Conservation (phyloP, 495 filamentous ascomycete genomes). For the Schizothecium vesticola region DNA sequence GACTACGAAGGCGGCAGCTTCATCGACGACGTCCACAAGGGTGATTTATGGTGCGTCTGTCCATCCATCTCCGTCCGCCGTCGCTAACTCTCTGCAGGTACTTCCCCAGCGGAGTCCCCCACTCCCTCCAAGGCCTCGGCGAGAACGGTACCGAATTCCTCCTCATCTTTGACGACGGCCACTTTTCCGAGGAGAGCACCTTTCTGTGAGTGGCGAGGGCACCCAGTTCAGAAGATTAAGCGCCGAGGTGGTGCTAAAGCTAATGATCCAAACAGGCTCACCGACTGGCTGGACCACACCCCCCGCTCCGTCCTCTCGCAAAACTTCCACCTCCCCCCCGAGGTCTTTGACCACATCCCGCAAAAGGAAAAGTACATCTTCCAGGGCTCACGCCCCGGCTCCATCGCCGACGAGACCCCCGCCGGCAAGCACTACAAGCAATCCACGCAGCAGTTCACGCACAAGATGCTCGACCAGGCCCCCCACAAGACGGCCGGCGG, state of each 20-base stretch:
- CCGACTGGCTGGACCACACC: slow-evolving; percentile 63
- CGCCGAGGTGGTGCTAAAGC: too few relatives aligned
- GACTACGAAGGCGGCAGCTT: slow-evolving; percentile 65
- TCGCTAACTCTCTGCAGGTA: slow-evolving; percentile 28
- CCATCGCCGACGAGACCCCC: slow-evolving; percentile 40
- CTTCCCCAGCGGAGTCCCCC: slow-evolving; percentile 65
- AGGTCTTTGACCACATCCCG: slow-evolving; percentile 55
- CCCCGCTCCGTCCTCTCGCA: slow-evolving; percentile 58
- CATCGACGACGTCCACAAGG: slow-evolving; percentile 62
- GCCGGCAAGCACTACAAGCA: slow-evolving; percentile 48
- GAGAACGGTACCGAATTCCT: slow-evolving; percentile 66
- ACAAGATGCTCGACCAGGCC: slow-evolving; percentile 55
- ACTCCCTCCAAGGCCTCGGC: slow-evolving; percentile 62
- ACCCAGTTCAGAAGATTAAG: too few relatives aligned
- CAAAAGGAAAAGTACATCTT: slow-evolving; percentile 64
- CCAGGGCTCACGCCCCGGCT: slow-evolving; percentile 48
- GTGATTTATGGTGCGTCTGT: slow-evolving; percentile 54
- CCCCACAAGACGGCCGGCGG: slow-evolving; percentile 52
- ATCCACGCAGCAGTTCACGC: slow-evolving; percentile 55
- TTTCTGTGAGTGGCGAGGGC: slow-evolving; percentile 36
- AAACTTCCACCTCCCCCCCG: slow-evolving; percentile 58
- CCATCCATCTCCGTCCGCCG: background rate
- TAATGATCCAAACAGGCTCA: slow-evolving; percentile 40
- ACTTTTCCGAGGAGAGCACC: slow-evolving; percentile 65
- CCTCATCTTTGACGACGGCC: slow-evolving; percentile 62